Base-by-base conservation (phyloP, 1,284 basidiomycete genomes). In the Tilletia setariae region DNA sequence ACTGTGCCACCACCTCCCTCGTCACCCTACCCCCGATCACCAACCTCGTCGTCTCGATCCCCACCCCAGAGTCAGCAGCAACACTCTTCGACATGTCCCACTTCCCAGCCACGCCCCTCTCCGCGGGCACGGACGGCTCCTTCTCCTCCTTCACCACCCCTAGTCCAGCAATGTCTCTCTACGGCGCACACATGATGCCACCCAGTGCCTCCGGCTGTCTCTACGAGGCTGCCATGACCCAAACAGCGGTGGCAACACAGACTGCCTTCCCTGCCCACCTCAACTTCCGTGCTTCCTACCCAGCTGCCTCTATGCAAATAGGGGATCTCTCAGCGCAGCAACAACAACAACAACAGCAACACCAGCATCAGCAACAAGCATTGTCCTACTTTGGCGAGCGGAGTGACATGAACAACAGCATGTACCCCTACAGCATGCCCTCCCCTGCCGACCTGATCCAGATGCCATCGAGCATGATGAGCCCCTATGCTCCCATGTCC, bases 151-250 rank as follows among this genome's bases (percentile, higher is more conserved):
- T 59, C 53, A 6, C 53, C 23, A 59, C 53, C 11, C 6, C 16
- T 28, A 28, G 53, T 19, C 53, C 53, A 30, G 53, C 23, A 15
- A 23, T 59, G 53, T 9, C 53, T 30, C 53, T 59, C 25, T 59
- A 59, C 53, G 16, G 23, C 9, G 6, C 53, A 15, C 53, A 59
- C n/a, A 9, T 30, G 4, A 8, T 23, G 21, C 53, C 28, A 30
- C 53, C 53, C 32, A 28, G 23, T 7, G 15, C 53, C 4, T 59
- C 53, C 11, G 53, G 53, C 16, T 59, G 53, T 19, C 28, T 59
- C 23, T 59, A 59, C 53, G 53, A 59, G 23, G 53, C 53, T 30
- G 53, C 53, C 21, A 59, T 59, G 53, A 28, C 53, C 9, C 53
- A 59, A 30, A n/a, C n/a, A n/a, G 53, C 23, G 23, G 19, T 59